Evolutionary conservation across 768 basidiomycete species (phyloP).

Genomic region (Cystobasidium onofrii): DNA sequence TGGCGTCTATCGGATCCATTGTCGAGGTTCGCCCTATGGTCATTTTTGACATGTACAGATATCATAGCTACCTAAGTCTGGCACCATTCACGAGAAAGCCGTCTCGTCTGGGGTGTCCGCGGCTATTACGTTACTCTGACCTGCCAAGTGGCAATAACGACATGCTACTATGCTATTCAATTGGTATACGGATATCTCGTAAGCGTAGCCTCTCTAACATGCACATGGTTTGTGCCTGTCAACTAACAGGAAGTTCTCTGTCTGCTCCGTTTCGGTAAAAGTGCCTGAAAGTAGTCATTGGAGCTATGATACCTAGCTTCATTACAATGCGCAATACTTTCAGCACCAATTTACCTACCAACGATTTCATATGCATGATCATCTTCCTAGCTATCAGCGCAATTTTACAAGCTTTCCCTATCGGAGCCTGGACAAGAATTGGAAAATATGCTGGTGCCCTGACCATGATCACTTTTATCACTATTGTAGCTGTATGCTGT

Average conservation of each 20-base stretch:
- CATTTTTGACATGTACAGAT: too few species aligned
- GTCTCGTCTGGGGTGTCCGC: conserved; percentile 10
- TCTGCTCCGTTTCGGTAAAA: conserved; percentile 34
- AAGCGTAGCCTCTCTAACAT: not conserved
- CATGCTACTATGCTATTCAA: conserved; percentile 16
- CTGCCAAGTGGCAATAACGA: not conserved
- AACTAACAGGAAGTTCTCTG: not conserved
- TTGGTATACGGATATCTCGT: conserved; percentile 4
- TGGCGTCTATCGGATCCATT: conserved; percentile 14
- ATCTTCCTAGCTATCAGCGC: not conserved
- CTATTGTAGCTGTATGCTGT: conserved; percentile 40
- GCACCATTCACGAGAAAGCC: too few species aligned
- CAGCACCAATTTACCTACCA: conserved; percentile 34
- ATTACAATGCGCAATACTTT: conserved; percentile 42
- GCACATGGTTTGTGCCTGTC: not conserved
- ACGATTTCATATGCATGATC: conserved; percentile 36
- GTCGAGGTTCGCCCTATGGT: too few species aligned
- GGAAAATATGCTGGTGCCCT: not conserved
- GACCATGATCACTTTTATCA: conserved; percentile 41
- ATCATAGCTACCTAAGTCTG: too few species aligned
- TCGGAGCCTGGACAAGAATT: not conserved
- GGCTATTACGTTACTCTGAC: not conserved
- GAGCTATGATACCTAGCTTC: conserved; percentile 35
- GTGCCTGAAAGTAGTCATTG: conserved; percentile 39
- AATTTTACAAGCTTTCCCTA: not conserved